A percentile compares a stretch with the other conserved stretches of the same genome.
phyloP scores from a whole-genome alignment of 164 flowering plant species.

The Tinospora cordifolia region DNA sequence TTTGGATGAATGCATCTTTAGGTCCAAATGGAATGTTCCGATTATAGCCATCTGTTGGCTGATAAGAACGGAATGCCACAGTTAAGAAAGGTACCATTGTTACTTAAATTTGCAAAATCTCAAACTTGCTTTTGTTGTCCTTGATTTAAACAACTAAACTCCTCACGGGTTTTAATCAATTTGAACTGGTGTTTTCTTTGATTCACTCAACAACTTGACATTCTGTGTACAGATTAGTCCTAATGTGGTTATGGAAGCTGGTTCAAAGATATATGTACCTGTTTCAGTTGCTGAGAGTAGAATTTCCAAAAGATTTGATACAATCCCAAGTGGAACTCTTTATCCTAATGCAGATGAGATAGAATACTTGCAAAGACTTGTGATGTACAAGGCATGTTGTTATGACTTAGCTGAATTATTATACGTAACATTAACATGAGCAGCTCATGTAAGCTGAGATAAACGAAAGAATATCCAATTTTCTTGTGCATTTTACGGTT shows the following conservation, averaged over 20 bases:
- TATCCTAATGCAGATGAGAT: slow-evolving; percentile 97
- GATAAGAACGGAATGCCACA: slow-evolving; percentile 17
- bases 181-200: neutral
- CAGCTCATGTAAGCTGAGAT: no score
- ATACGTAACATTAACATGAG: neutral
- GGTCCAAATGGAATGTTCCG: slow-evolving; percentile 49
- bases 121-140: neutral
- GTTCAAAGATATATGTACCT: slow-evolving; percentile 55
- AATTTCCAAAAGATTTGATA: slow-evolving; percentile 67
- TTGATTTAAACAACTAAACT: neutral
- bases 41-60: slow-evolving; percentile 13
- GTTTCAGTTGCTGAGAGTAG: slow-evolving; percentile 74
- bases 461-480: no score
- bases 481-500: no score
- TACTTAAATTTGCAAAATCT: neutral
- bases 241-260: slow-evolving; percentile 62
- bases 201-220: slow-evolving; percentile 26
- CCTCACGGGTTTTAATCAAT: neutral
- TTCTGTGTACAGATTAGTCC: slow-evolving; percentile 55
- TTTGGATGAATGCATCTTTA: slow-evolving; percentile 18
- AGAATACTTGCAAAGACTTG: slow-evolving; percentile 73
- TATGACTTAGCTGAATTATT: neutral
- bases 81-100: slow-evolving; percentile 48
- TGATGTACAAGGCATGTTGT: slow-evolving; percentile 60
- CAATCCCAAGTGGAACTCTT: slow-evolving; percentile 78